Base-by-base conservation (phyloP, 2,329 filamentous ascomycete species). In the Colletotrichum ledebouriae region DNA sequence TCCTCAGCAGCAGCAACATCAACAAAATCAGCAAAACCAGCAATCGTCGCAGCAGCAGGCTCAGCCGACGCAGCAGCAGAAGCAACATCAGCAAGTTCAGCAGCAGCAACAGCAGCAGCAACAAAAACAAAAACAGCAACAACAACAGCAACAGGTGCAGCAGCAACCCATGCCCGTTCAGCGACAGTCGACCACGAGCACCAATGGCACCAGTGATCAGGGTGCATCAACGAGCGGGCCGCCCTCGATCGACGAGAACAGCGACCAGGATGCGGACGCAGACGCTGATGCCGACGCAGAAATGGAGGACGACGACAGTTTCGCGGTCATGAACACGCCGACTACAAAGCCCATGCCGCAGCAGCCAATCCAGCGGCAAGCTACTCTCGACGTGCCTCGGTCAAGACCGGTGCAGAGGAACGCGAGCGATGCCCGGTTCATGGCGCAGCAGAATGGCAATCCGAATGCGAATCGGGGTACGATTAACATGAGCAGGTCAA, bases 301-400 rank as follows among this genome's bases (percentile, higher is more conserved):
- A 64, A 89, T 89, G 87, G 87, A 89, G 52, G 87, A 89, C 42
- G 86, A 86, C 59, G 86, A 87, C 52, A 83, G 80, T 60, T 87
- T 86, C 68, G 81, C 84, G 7, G 83, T 86, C 60, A 84, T 87
- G 74, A 80, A 78, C 58, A 75, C 80, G 3, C 80, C 81, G 29
- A 75, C 79, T 4, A 72, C 77, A 6, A 82, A 83, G 66, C 71
- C 74, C 17, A 71, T 72, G 49, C 63, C 76, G 5, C 76, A 78
- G 7, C 76, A 78, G 20, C 75, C 78, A 15, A 75, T 82, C 63
- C 81, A 81, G 62, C 77, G 79, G 49, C 80, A 82, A 39, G 74
- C 77, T 11, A 77, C 80, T 4, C 78, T 86, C 12, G 82, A 85
- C 15, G 80, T 84, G 15, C 76, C 81, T 4, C 78, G 82, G 41